phyloP scores from a whole-genome alignment of 371 early-diverging fungal genomes.

The Fennellomyces sp. region DNA sequence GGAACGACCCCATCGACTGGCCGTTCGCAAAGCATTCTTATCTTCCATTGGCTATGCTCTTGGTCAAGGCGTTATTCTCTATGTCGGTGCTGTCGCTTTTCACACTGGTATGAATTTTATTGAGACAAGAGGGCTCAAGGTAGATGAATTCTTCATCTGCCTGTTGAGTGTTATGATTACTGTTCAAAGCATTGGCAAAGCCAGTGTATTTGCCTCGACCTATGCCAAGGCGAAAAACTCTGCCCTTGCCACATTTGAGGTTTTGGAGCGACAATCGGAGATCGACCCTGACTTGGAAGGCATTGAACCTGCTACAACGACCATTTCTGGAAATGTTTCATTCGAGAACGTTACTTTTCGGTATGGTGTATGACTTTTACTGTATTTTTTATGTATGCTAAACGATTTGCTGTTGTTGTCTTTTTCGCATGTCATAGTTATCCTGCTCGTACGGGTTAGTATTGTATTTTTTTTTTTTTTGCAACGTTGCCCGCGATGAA shows the following conservation, averaged over 20 bases:
- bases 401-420: neutral
- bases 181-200: conserved; percentile 66
- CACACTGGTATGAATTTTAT: conserved; percentile 59
- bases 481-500: no score
- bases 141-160: conserved; percentile 56
- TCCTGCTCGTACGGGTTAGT: neutral
- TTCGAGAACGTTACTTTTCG: conserved; percentile 71
- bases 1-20: conserved; percentile 66
- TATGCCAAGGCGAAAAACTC: conserved; percentile 79
- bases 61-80: conserved; percentile 66
- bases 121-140: conserved; percentile 26
- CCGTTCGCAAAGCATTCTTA: conserved; percentile 55
- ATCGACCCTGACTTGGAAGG: conserved; percentile 76
- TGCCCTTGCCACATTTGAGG: conserved; percentile 74
- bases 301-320: conserved; percentile 37
- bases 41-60: conserved; percentile 69
- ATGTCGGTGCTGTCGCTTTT: conserved; percentile 62
- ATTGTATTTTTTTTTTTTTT: no score
- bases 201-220: conserved; percentile 58
- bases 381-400: neutral
- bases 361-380: conserved; percentile 45
- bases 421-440: neutral
- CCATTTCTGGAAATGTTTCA: conserved; percentile 54
- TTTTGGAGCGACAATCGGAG: conserved; percentile 69
- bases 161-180: conserved; percentile 75